phyloP scores from a whole-genome alignment of 2,329 filamentous ascomycete genomes.

The Podosphaera leucotricha region DNA sequence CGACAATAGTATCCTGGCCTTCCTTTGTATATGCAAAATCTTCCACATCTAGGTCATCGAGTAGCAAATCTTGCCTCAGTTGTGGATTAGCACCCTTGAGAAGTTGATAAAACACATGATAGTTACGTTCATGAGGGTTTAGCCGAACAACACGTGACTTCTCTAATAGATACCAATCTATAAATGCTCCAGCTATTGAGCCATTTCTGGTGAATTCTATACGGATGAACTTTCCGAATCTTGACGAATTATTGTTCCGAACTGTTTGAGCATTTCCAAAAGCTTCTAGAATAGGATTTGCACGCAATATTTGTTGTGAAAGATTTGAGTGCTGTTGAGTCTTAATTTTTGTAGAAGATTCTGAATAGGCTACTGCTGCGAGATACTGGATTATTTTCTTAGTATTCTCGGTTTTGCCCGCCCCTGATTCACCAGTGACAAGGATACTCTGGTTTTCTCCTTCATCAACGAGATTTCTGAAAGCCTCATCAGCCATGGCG shows the following conservation, averaged over 20 bases:
- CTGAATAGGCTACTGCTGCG: conserved; percentile 73
- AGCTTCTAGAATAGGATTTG: conserved; percentile 90
- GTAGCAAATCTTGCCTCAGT: conserved; percentile 53
- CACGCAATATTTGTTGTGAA: conserved; percentile 85
- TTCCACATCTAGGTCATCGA: conserved; percentile 52
- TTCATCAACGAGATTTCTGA: conserved; percentile 85
- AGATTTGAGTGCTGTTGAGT: conserved; percentile 54
- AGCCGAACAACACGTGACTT: conserved; percentile 92
- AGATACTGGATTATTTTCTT: conserved; percentile 99
- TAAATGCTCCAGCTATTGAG: conserved; percentile 84
- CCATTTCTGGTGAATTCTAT: conserved; percentile 81
- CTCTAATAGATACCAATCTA: conserved; percentile 94
- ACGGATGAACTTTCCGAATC: conserved; percentile 95
- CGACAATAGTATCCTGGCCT: conserved; percentile 76
- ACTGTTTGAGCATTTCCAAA: conserved; percentile 98
- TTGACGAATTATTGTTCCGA: conserved; percentile 91
- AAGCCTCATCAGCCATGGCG: conserved; percentile 90
- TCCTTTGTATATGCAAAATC: conserved; percentile 82
- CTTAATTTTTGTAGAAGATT: conserved; percentile 42
- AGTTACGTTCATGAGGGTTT: conserved; percentile 75
- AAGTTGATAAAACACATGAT: conserved; percentile 94
- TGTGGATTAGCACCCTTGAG: conserved; percentile 55
- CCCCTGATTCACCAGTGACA: conserved; percentile 92
- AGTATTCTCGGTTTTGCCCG: conserved; percentile 96
- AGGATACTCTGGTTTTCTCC: conserved; percentile 92